These are phyloP conservation scores for Scheffersomyces lignosus DNA, from an alignment of 805 yeast genomes.

Conservation along the genomic window DNA sequence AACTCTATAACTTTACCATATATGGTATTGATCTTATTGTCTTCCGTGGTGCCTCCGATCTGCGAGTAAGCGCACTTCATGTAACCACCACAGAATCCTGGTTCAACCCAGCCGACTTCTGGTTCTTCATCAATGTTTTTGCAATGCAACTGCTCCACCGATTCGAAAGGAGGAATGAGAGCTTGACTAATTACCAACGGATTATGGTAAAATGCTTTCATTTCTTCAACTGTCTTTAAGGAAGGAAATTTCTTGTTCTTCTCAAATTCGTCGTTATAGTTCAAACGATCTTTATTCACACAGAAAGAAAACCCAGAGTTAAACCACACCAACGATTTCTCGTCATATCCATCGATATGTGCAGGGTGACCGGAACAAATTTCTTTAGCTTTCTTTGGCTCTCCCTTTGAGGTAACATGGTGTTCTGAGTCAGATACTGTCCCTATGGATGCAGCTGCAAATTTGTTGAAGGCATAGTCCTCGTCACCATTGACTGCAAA, in stretches of 20 bases:
- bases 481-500: constrained; percentile 58
- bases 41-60: constrained; percentile 47
- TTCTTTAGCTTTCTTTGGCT: constrained; percentile 28
- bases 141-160: constrained; percentile 32
- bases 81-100: constrained; percentile 52
- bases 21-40: constrained; percentile 32
- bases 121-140: constrained; percentile 45
- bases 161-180: constrained; percentile 44
- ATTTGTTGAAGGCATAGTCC: constrained; percentile 48
- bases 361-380: constrained; percentile 47
- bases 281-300: constrained; percentile 43
- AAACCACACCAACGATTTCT: constrained; percentile 42
- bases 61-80: constrained; percentile 62
- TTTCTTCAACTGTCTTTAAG: constrained; percentile 16
- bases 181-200: constrained; percentile 37
- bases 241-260: constrained; percentile 27
- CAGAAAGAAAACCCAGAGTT: constrained; percentile 45
- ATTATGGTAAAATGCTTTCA: constrained; percentile 18
- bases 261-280: constrained; percentile 28
- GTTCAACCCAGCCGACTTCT: constrained; percentile 51
- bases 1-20: constrained; percentile 47
- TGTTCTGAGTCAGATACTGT: constrained; percentile 12
- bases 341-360: constrained; percentile 32
- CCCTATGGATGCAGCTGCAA: constrained; percentile 58
- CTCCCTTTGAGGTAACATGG: constrained; percentile 19